These are phyloP conservation scores for Salix arbutifolia DNA, from an alignment of 345 rosid genomes.

Conservation along the genomic window DNA sequence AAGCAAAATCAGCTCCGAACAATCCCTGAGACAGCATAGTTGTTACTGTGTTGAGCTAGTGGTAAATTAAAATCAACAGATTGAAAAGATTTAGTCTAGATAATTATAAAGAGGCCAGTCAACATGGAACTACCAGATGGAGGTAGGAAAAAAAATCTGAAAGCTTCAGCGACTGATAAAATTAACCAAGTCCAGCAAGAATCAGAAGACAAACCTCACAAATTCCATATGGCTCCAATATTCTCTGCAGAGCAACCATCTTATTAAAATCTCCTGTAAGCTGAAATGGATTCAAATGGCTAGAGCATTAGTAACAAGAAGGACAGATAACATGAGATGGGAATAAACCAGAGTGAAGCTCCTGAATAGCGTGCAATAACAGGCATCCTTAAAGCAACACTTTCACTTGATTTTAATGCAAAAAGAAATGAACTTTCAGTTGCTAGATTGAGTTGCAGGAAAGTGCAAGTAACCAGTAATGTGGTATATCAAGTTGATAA, in stretches of 20 bases:
- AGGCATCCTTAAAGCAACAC: not conserved
- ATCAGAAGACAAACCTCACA: slow-evolving; percentile 48
- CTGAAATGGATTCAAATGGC: slow-evolving; percentile 27
- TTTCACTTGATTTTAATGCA: not conserved
- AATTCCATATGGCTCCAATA: slow-evolving; percentile 58
- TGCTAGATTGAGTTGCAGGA: not conserved
- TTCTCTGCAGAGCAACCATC: slow-evolving; percentile 60
- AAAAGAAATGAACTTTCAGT: not conserved
- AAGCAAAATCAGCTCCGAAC: not conserved
- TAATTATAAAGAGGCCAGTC: not conserved
- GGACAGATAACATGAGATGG: not conserved
- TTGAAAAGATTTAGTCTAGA: not conserved
- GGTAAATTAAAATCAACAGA: not conserved
- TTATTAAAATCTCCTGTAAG: slow-evolving; percentile 59
- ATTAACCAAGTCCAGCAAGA: not conserved
- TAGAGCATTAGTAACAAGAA: not conserved
- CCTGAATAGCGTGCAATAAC: not conserved
- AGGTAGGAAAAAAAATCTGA: not conserved
- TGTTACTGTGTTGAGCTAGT: not conserved
- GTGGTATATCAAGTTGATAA: not conserved
- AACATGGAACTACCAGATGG: not conserved
- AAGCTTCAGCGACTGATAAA: not conserved
- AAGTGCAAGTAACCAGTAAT: not conserved
- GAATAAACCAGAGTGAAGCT: not conserved
- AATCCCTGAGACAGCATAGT: not conserved